Base-by-base conservation (phyloP, 169 alveolate genomes). In the Plasmodium adleri region DNA sequence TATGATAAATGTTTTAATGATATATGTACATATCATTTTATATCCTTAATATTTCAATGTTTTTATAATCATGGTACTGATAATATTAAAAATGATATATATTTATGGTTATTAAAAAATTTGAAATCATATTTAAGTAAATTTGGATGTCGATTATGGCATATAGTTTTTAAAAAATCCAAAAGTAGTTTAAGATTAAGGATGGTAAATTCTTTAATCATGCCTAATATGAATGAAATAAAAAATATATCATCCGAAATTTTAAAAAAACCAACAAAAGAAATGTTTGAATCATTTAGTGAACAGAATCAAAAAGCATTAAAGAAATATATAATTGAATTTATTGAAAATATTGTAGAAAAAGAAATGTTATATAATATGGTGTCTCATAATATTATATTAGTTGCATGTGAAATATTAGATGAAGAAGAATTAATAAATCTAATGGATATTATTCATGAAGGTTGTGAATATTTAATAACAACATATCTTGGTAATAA, bases 401-500 rank as follows among this genome's bases (percentile, higher is more conserved):
- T 67, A 13, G 45, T 58, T 58, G 78, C 86, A 67, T 56, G 68
- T 15, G 72, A 67, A 59, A 68, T 83, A 54, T 56, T 71, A 56
- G 26, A 56, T 4, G 86, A 83, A 12, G 64, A 60, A 13, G 91
- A 83, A 15, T 71, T 83, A 49, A 73, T 17, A 22, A 83, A 58
- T 58, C 2, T 83, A 17, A 83, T 83, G 91, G 86, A 83, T 26
- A 70, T 62, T 28, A 83, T 83, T 28, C 91, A 83, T 73, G 86
- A 83, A 56, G 91, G 91, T 45, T 83, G 91, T 68, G 91, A 83
- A 83, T 83, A 83, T 62, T 73, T 83, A 60, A 71, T 83, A 47
- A 58, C 91, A 5, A 49, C 91, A 63, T 59, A 83, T 47, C 12
- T 71, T 10, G 91, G 91, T 60, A 83, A 83, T 22, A 72, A 83